These are phyloP conservation scores for Amanita fuliginea DNA, from an alignment of 768 basidiomycete genomes.

Conservation along the genomic window DNA sequence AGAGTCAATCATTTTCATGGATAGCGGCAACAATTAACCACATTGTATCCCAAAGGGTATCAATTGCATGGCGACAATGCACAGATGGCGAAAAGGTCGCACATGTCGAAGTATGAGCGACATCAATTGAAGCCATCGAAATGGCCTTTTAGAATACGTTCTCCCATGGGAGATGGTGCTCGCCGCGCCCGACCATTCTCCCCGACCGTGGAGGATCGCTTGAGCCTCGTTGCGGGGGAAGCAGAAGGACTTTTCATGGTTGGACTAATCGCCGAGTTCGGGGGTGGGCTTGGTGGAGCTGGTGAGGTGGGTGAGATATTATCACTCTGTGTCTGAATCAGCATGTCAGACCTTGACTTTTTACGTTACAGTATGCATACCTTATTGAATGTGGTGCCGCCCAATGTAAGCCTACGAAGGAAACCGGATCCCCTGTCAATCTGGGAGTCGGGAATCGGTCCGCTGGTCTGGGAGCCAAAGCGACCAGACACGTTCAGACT, in stretches of 20 bases:
- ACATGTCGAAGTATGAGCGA: neutral
- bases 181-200: slow-evolving; percentile 39
- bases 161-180: slow-evolving; percentile 84
- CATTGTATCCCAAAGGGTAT: slow-evolving; percentile 1
- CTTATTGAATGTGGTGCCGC: slow-evolving; percentile 40
- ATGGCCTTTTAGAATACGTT: slow-evolving; percentile 83
- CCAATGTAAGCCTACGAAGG: slow-evolving; percentile 65
- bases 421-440: slow-evolving; percentile 62
- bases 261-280: slow-evolving; percentile 38
- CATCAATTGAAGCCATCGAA: slow-evolving; percentile 78
- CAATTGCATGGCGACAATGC: neutral
- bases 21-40: neutral
- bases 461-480: slow-evolving; percentile 31
- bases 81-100: neutral
- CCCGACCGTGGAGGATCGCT: slow-evolving; percentile 54
- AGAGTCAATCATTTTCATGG: too few relatives aligned
- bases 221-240: slow-evolving; percentile 24
- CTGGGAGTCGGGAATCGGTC: slow-evolving; percentile 33
- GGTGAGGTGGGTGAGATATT: slow-evolving; percentile 16
- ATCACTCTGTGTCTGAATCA: slow-evolving; percentile 19
- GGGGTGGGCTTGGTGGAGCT: slow-evolving; percentile 36
- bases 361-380: slow-evolving; percentile 24
- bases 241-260: slow-evolving; percentile 18
- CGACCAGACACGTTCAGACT: slow-evolving; percentile 46
- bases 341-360: slow-evolving; percentile 6